A percentile compares a stretch with the other conserved stretches of the same genome.
Evolutionary conservation across 768 basidiomycete species (phyloP).

Genomic region (Collybiopsis luxurians): DNA sequence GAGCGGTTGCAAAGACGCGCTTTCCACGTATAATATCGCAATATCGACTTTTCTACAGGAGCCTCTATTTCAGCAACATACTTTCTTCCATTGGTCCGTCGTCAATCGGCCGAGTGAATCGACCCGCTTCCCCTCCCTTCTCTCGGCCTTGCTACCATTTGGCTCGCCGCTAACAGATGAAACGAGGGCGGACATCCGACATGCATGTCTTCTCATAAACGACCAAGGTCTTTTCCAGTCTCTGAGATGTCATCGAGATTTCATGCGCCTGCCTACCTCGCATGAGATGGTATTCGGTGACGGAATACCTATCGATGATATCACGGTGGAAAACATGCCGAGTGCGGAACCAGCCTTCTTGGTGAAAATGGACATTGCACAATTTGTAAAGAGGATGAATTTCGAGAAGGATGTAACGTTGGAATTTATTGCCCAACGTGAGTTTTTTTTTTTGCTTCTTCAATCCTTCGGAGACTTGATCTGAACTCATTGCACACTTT

Average conservation of each 20-base stretch:
- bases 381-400: slow-evolving; percentile 70
- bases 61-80: slow-evolving; percentile 57
- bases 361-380: slow-evolving; percentile 47
- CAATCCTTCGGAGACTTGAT: too few relatives aligned
- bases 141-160: slow-evolving; percentile 44
- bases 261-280: slow-evolving; percentile 47
- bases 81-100: slow-evolving; percentile 73
- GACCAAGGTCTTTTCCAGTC: slow-evolving; percentile 62
- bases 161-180: slow-evolving; percentile 40
- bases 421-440: slow-evolving; percentile 65
- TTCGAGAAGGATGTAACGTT: slow-evolving; percentile 49
- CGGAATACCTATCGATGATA: slow-evolving; percentile 44
- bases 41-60: slow-evolving; percentile 60
- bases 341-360: slow-evolving; percentile 53
- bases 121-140: slow-evolving; percentile 39
- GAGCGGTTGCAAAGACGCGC: neutral
- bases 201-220: slow-evolving; percentile 62
- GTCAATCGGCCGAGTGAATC: slow-evolving; percentile 48
- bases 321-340: slow-evolving; percentile 48
- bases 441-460: slow-evolving; percentile 11
- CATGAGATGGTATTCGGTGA: slow-evolving; percentile 51
- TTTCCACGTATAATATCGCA: slow-evolving; percentile 12
- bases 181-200: slow-evolving; percentile 58
- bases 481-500: too few relatives aligned
- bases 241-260: slow-evolving; percentile 46